Percentiles rank a stretch among this genome's conserved stretches.
These are phyloP conservation scores for Agrocybe chaxingu DNA, from an alignment of 768 basidiomycete species.

Conservation along the genomic window DNA sequence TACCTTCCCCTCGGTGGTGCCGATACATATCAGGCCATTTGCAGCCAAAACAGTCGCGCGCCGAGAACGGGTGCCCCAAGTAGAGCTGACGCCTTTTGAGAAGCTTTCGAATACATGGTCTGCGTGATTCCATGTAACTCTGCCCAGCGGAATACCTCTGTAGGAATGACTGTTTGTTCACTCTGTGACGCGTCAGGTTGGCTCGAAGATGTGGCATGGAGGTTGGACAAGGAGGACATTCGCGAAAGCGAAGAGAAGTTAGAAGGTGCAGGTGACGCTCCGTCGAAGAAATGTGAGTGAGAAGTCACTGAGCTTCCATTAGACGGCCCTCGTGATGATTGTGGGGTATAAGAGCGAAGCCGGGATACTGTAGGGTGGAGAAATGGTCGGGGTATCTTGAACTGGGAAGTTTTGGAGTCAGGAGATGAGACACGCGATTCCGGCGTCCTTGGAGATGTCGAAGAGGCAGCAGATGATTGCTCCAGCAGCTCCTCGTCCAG, in stretches of 20 bases:
- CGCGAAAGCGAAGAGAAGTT: slow-evolving; percentile 72
- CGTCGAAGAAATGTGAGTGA: slow-evolving; percentile 40
- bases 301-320: slow-evolving; percentile 40
- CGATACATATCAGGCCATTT: slow-evolving; percentile 87
- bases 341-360: slow-evolving; percentile 67
- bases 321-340: slow-evolving; percentile 38
- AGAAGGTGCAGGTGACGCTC: slow-evolving; percentile 54
- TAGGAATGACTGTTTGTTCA: slow-evolving; percentile 22
- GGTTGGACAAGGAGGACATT: slow-evolving; percentile 57
- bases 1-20: slow-evolving; percentile 75
- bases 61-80: slow-evolving; percentile 59
- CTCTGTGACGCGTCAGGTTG: slow-evolving; percentile 17
- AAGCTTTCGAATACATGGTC: slow-evolving; percentile 49
- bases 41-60: slow-evolving; percentile 74
- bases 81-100: slow-evolving; percentile 59
- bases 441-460: slow-evolving; percentile 34
- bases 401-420: slow-evolving; percentile 23
- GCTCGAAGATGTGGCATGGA: slow-evolving; percentile 28
- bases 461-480: slow-evolving; percentile 34
- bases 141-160: slow-evolving; percentile 78
- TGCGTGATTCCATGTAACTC: slow-evolving; percentile 56
- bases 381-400: slow-evolving; percentile 52
- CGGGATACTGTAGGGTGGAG: slow-evolving; percentile 75
- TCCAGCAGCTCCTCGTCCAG: slow-evolving; percentile 33
- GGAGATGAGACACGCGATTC: slow-evolving; percentile 37